Conservation (phyloP, 1,284 basidiomycete species). For the Phellinidium pouzarii region DNA sequence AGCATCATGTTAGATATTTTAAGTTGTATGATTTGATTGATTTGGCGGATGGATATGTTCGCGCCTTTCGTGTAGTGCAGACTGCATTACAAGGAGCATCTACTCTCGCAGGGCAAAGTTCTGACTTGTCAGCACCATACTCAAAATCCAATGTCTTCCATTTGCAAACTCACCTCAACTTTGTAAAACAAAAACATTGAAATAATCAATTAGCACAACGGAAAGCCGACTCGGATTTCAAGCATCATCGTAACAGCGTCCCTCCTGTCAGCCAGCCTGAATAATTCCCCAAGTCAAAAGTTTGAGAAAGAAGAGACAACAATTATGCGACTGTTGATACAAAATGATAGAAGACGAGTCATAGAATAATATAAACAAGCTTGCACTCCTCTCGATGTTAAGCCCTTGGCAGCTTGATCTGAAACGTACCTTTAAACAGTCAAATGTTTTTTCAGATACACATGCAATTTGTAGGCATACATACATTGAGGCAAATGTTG, state of each 20-base stretch:
- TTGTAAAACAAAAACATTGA: too few species aligned
- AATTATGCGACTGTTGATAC: background rate
- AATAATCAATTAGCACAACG: too few species aligned
- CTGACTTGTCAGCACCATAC: too few species aligned
- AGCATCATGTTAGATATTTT: too few species aligned
- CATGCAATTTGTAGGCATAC: slow-evolving; percentile 24
- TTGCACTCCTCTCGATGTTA: background rate
- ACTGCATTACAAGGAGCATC: too few species aligned
- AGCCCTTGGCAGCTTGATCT: slow-evolving; percentile 16
- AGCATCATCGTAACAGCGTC: background rate
- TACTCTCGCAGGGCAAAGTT: too few species aligned
- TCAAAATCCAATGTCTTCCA: too few species aligned
- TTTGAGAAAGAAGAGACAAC: background rate
- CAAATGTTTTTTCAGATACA: background rate
- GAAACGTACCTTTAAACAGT: slow-evolving; percentile 16
- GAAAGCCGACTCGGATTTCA: too few species aligned
- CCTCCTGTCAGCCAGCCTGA: background rate
- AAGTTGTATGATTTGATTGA: too few species aligned
- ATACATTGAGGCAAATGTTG: slow-evolving; percentile 80
- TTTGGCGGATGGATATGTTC: too few species aligned
- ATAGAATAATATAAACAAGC: background rate
- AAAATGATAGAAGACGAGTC: background rate
- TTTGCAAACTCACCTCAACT: too few species aligned
- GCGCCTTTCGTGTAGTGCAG: too few species aligned
- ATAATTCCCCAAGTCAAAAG: background rate